A percentile compares a stretch with the other conserved stretches of the same genome.
phyloP scores from a whole-genome alignment of 495 filamentous ascomycete species.

The Lophiostoma macrostomum region DNA sequence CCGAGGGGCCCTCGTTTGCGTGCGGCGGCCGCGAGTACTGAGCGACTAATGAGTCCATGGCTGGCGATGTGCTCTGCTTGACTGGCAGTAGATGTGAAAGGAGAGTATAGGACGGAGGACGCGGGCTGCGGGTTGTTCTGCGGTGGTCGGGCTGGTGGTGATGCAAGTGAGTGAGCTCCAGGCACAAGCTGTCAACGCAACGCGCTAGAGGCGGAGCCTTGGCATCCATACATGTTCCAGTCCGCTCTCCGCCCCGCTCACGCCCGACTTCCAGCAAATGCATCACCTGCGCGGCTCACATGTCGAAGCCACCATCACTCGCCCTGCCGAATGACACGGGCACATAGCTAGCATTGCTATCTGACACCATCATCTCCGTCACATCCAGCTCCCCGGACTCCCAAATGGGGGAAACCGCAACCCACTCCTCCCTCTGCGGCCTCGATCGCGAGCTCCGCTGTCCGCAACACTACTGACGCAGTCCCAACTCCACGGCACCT shows the following conservation, averaged over 20 bases:
- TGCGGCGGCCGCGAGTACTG: constrained; percentile 76
- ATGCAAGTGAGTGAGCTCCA: neutral
- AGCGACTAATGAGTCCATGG: constrained; percentile 90
- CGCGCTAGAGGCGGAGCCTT: too few species aligned
- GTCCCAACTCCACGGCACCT: constrained; percentile 32
- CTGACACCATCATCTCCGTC: neutral
- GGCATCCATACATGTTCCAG: too few species aligned
- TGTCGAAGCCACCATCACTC: too few species aligned
- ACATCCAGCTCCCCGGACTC: constrained; percentile 18
- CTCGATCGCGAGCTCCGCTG: neutral
- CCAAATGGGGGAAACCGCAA: constrained; percentile 27
- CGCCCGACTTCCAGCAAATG: too few species aligned
- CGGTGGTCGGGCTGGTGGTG: too few species aligned
- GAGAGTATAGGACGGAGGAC: neutral
- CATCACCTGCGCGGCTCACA: too few species aligned
- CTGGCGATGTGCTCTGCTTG: neutral
- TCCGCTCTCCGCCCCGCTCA: too few species aligned
- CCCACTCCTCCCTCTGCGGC: constrained; percentile 6
- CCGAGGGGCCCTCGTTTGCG: constrained; percentile 65
- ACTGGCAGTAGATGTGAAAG: neutral
- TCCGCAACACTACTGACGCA: constrained; percentile 17
- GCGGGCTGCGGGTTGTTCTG: neutral
- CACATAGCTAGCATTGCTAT: too few species aligned
- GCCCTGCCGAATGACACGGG: too few species aligned
- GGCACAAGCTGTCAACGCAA: too few species aligned